Evolutionary conservation across 192 early-diverging fungal species (phyloP).

Genomic region (Globomyces pollinis-pini): DNA sequence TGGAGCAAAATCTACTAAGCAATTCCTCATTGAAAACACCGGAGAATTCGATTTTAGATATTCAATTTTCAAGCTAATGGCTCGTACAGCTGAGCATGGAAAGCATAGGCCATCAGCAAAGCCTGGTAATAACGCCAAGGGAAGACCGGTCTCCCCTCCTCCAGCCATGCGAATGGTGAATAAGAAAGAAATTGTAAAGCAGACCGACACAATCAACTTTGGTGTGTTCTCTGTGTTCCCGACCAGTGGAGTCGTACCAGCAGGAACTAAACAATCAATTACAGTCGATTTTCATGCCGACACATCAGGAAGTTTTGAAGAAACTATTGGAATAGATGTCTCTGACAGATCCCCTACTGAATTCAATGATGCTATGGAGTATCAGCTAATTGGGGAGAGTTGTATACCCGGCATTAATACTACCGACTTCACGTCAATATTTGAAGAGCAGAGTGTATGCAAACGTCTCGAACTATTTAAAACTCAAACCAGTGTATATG

Average conservation of each 20-base stretch:
- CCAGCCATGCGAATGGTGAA: constrained; percentile 10
- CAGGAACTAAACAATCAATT: constrained; percentile 46
- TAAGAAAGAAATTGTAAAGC: constrained; percentile 43
- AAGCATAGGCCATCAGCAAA: constrained; percentile 22
- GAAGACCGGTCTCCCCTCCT: constrained; percentile 23
- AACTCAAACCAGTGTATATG: constrained; percentile 47
- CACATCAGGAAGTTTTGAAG: constrained; percentile 47
- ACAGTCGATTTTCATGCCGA: constrained; percentile 59
- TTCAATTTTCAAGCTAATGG: constrained; percentile 46
- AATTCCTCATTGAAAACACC: constrained; percentile 51
- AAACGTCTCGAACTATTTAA: constrained; percentile 52
- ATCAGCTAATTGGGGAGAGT: constrained; percentile 46
- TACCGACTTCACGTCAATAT: constrained; percentile 46
- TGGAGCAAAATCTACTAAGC: constrained; percentile 46
- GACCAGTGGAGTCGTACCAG: constrained; percentile 34
- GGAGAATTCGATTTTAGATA: constrained; percentile 61
- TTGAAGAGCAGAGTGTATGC: constrained; percentile 55
- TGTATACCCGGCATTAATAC: constrained; percentile 59
- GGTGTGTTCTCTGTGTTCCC: constrained; percentile 54
- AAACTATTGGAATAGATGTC: constrained; percentile 51
- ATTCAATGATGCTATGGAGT: constrained; percentile 41
- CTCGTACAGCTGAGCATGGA: constrained; percentile 25
- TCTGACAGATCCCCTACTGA: constrained; percentile 43
- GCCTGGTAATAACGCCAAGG: constrained; percentile 21
- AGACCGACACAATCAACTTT: constrained; percentile 47